A percentile compares a stretch with the other conserved stretches of the same genome.
phyloP scores from a whole-genome alignment of 768 basidiomycete genomes.

The Russula emetica region DNA sequence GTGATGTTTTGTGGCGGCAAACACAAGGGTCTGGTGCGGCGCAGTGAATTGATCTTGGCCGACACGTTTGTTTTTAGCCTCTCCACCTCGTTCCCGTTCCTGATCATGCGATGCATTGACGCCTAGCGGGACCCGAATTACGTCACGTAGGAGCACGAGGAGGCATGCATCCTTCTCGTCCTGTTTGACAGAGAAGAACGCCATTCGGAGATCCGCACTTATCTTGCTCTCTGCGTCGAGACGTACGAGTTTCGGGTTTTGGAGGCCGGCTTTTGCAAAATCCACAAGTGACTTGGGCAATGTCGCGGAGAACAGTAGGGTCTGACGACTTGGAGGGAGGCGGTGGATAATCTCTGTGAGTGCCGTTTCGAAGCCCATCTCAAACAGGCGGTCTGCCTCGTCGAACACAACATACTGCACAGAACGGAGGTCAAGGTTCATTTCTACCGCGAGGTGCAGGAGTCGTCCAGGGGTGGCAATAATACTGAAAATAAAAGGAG shows the following conservation, averaged over 20 bases:
- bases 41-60: constrained; percentile 47
- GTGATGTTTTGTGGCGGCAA: constrained; percentile 96
- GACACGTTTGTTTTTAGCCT: constrained; percentile 49
- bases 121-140: constrained; percentile 74
- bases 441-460: constrained; percentile 94
- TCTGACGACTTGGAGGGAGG: constrained; percentile 82
- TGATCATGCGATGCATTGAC: constrained; percentile 33
- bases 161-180: constrained; percentile 93
- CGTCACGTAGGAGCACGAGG: constrained; percentile 76
- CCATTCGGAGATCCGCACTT: constrained; percentile 87
- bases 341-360: constrained; percentile 89
- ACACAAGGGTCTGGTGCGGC: constrained; percentile 90
- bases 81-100: constrained; percentile 31
- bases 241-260: constrained; percentile 92
- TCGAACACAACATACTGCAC: constrained; percentile 93
- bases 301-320: constrained; percentile 93
- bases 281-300: constrained; percentile 94
- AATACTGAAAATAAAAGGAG: constrained; percentile 49
- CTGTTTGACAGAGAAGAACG: constrained; percentile 89
- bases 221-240: constrained; percentile 96
- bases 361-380: constrained; percentile 94
- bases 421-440: constrained; percentile 86
- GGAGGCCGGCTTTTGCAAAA: constrained; percentile 95
- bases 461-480: constrained; percentile 98
- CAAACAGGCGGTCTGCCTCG: constrained; percentile 97